These are phyloP conservation scores for Didymellaceae sp. DNA, from an alignment of 2,329 filamentous ascomycete species.

Conservation along the genomic window DNA sequence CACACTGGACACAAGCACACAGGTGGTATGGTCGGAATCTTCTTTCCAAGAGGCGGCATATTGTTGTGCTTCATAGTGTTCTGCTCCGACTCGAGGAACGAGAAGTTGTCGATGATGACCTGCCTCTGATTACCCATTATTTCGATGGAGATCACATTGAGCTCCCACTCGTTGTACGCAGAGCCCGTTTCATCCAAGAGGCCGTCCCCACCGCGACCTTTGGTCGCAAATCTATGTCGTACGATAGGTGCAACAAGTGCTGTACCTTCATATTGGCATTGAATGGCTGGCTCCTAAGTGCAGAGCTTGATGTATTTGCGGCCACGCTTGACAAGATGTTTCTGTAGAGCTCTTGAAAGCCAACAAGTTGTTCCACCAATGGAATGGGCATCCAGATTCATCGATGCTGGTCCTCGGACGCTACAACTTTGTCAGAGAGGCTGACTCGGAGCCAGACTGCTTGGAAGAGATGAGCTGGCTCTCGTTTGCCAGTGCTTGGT, in stretches of 20 bases:
- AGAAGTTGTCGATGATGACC: slow-evolving; percentile 16
- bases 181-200: background rate
- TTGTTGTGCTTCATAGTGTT: slow-evolving; percentile 9
- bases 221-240: background rate
- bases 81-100: slow-evolving; percentile 10
- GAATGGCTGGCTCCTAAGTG: background rate
- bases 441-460: background rate
- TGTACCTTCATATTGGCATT: slow-evolving; percentile 10
- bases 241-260: slow-evolving; percentile 1
- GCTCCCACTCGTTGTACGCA: background rate
- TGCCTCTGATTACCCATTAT: slow-evolving; percentile 4
- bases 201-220: background rate
- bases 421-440: background rate
- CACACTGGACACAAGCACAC: slow-evolving; percentile 9
- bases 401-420: slow-evolving; percentile 1
- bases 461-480: background rate
- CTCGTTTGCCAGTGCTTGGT: background rate
- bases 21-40: background rate
- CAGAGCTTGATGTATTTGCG: slow-evolving; percentile 8
- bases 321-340: slow-evolving; percentile 7
- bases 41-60: slow-evolving; percentile 3
- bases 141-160: slow-evolving; percentile 6
- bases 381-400: background rate
- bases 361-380: background rate
- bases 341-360: background rate